Conservation (phyloP, 306 rosid species). For the Abrus precatorius region DNA sequence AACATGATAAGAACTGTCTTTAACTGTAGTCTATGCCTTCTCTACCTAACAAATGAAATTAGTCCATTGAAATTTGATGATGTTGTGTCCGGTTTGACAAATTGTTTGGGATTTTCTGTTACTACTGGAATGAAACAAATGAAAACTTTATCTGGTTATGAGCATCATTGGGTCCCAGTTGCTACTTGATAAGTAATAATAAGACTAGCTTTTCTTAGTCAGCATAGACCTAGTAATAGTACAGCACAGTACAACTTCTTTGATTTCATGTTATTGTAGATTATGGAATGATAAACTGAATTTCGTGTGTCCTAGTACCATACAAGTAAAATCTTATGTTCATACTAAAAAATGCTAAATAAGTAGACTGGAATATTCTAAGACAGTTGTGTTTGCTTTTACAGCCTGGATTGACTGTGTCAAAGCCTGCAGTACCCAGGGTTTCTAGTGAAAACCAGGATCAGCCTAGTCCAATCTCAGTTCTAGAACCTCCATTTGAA, state of each 20-base stretch:
- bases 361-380: slow-evolving; percentile 35
- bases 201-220: slow-evolving; percentile 28
- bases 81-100: neutral
- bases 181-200: slow-evolving; percentile 6
- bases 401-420: slow-evolving; percentile 61
- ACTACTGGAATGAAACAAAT: slow-evolving; percentile 28
- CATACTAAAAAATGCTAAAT: slow-evolving; percentile 33
- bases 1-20: slow-evolving; percentile 17
- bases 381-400: slow-evolving; percentile 42
- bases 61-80: slow-evolving; percentile 23
- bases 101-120: slow-evolving; percentile 26
- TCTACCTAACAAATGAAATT: slow-evolving; percentile 15
- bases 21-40: slow-evolving; percentile 35
- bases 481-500: slow-evolving; percentile 81
- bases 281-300: slow-evolving; percentile 38
- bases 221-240: slow-evolving; percentile 12
- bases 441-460: slow-evolving; percentile 71
- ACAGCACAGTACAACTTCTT: slow-evolving; percentile 29
- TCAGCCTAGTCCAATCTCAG: slow-evolving; percentile 97
- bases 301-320: slow-evolving; percentile 1
- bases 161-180: slow-evolving; percentile 16
- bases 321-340: slow-evolving; percentile 4
- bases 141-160: slow-evolving; percentile 24
- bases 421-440: slow-evolving; percentile 64
- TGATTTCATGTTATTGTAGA: slow-evolving; percentile 10